Evolutionary conservation across 2,329 filamentous ascomycete genomes (phyloP).

Genomic region (Zasmidium angulare): DNA sequence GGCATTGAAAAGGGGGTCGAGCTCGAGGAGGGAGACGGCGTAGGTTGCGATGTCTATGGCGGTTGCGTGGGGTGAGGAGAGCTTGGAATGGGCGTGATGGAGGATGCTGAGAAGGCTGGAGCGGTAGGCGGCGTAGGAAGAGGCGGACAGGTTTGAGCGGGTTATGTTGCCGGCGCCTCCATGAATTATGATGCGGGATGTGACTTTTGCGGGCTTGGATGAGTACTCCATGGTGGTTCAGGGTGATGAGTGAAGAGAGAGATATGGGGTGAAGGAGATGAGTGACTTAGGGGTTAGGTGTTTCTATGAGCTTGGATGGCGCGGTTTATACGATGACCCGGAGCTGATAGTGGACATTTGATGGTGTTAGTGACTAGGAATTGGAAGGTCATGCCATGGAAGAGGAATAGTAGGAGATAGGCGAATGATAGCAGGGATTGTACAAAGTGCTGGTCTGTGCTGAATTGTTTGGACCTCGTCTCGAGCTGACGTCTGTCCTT

Average conservation of each 20-base stretch:
- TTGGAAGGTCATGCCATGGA: too few relatives aligned
- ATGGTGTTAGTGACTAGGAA: too few relatives aligned
- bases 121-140: slow-evolving; percentile 40
- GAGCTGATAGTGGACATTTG: too few relatives aligned
- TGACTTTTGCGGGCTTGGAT: slow-evolving; percentile 25
- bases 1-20: slow-evolving; percentile 80
- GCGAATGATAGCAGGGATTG: too few relatives aligned
- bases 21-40: slow-evolving; percentile 73
- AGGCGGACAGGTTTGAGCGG: slow-evolving; percentile 37
- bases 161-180: slow-evolving; percentile 51
- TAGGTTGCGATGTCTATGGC: slow-evolving; percentile 74
- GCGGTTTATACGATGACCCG: too few relatives aligned
- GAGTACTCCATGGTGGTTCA: slow-evolving; percentile 7
- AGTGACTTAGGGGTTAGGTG: background rate
- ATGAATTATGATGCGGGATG: slow-evolving; percentile 50
- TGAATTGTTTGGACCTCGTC: background rate
- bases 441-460: too few relatives aligned
- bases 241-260: background rate
- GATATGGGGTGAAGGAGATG: background rate
- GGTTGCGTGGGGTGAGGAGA: slow-evolving; percentile 43
- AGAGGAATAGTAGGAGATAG: too few relatives aligned
- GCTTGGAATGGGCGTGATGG: slow-evolving; percentile 25
- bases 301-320: too few relatives aligned
- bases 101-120: slow-evolving; percentile 41
- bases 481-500: background rate